These are phyloP conservation scores for Purshia tridentata DNA, from an alignment of 306 rosid species.

Conservation along the genomic window DNA sequence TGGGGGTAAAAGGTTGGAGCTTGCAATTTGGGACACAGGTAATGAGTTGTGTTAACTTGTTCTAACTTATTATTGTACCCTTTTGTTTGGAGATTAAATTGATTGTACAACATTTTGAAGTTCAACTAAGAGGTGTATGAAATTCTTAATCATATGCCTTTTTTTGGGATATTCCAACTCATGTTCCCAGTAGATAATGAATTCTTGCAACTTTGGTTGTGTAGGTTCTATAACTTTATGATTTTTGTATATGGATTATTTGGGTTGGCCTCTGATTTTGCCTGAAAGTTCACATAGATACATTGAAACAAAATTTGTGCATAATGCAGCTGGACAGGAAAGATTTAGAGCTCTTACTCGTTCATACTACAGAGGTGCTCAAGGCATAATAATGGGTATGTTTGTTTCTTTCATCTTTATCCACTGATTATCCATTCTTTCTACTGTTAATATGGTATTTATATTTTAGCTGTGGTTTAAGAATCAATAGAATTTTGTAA, in stretches of 20 bases:
- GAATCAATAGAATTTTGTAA: neutral
- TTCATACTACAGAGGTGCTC: constrained; percentile 91
- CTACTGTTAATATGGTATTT: neutral
- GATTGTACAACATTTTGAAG: neutral
- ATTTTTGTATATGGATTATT: neutral
- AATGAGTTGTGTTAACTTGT: neutral
- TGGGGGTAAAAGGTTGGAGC: constrained; percentile 78
- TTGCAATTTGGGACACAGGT: constrained; percentile 97
- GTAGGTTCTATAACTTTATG: neutral
- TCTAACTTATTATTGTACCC: neutral
- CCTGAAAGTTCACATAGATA: constrained; percentile 3
- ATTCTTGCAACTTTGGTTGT: neutral
- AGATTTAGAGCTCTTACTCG: constrained; percentile 82
- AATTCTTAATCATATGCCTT: neutral
- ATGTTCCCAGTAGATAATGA: neutral
- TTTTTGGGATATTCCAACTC: neutral
- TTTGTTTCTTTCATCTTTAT: neutral
- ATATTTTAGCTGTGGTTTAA: neutral
- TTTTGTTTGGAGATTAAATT: neutral
- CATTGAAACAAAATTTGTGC: neutral
- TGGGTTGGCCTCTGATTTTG: neutral
- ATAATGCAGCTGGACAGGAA: constrained; percentile 80
- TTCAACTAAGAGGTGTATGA: neutral
- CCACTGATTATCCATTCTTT: neutral
- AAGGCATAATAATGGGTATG: constrained; percentile 84